phyloP scores from a whole-genome alignment of 1,284 basidiomycete species.

The Papiliotrema fonsecae region DNA sequence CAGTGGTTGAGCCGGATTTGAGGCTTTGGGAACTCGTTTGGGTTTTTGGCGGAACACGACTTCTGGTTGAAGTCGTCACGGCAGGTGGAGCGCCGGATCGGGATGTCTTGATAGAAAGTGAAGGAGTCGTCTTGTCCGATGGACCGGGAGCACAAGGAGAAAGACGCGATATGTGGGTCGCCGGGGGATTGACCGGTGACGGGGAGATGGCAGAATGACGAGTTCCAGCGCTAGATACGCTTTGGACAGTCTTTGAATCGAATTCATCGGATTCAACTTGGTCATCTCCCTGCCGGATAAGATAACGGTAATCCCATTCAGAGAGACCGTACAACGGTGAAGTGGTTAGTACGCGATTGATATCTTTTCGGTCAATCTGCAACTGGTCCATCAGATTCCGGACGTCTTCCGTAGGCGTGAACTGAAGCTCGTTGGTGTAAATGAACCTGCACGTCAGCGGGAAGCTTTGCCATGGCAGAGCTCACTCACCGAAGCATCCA shows the following conservation, averaged over 20 bases:
- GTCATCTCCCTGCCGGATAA: conserved; percentile 12
- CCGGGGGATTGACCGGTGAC: background rate
- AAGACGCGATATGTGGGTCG: too few species aligned
- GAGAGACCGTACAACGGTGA: conserved; percentile 54
- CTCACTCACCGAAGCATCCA: conserved; percentile 57
- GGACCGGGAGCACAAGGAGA: background rate
- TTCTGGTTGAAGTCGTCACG: too few species aligned
- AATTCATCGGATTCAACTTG: conserved; percentile 8
- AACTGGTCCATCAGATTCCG: conserved; percentile 22
- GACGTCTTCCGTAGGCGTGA: conserved; percentile 54
- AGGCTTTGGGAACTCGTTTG: too few species aligned
- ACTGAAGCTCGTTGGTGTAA: conserved; percentile 60
- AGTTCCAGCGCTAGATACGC: conserved; percentile 20
- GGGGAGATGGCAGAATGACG: background rate
- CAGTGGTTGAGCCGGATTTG: too few species aligned
- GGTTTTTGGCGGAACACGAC: too few species aligned
- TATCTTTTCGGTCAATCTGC: conserved; percentile 16
- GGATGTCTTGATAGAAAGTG: too few species aligned
- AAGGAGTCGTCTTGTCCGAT: too few species aligned
- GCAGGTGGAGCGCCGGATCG: too few species aligned
- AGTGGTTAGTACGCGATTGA: conserved; percentile 54
- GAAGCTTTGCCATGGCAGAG: background rate
- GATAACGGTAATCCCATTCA: conserved; percentile 60
- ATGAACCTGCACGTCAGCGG: conserved; percentile 55
- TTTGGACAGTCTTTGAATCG: conserved; percentile 21